Evolutionary conservation across 768 basidiomycete genomes (phyloP).

Genomic region (Lentinus brumalis): DNA sequence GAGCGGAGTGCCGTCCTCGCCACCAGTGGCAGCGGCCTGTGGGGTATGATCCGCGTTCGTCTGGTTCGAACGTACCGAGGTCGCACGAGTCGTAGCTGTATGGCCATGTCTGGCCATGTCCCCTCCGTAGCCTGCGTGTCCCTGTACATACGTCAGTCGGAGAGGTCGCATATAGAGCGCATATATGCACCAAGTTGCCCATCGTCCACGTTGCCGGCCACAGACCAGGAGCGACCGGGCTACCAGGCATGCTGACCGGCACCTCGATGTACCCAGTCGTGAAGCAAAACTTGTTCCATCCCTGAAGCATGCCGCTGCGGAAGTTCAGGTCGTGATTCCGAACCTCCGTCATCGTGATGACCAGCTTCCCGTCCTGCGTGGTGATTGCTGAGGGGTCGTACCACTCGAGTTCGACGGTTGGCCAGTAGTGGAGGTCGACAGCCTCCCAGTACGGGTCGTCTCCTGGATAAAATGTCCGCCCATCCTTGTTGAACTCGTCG

Average conservation of each 20-base stretch:
- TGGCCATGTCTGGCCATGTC: slow-evolving; percentile 86
- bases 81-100: slow-evolving; percentile 87
- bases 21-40: slow-evolving; percentile 55
- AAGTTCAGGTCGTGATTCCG: slow-evolving; percentile 82
- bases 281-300: slow-evolving; percentile 96
- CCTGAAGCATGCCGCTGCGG: slow-evolving; percentile 76
- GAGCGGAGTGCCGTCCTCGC: slow-evolving; percentile 50
- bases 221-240: slow-evolving; percentile 60
- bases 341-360: slow-evolving; percentile 76
- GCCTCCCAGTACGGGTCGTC: slow-evolving; percentile 90
- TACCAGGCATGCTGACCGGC: slow-evolving; percentile 73
- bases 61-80: slow-evolving; percentile 83
- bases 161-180: background rate
- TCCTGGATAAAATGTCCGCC: slow-evolving; percentile 73
- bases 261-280: slow-evolving; percentile 91
- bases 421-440: slow-evolving; percentile 82
- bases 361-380: slow-evolving; percentile 75
- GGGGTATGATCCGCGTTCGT: slow-evolving; percentile 63
- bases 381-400: slow-evolving; percentile 69
- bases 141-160: slow-evolving; percentile 45
- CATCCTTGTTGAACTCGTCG: slow-evolving; percentile 80
- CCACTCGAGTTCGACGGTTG: slow-evolving; percentile 83
- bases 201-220: slow-evolving; percentile 92
- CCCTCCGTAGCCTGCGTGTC: slow-evolving; percentile 85
- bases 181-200: slow-evolving; percentile 57